These are phyloP conservation scores for Acacia acuminata DNA, from an alignment of 306 rosid species.

Conservation along the genomic window DNA sequence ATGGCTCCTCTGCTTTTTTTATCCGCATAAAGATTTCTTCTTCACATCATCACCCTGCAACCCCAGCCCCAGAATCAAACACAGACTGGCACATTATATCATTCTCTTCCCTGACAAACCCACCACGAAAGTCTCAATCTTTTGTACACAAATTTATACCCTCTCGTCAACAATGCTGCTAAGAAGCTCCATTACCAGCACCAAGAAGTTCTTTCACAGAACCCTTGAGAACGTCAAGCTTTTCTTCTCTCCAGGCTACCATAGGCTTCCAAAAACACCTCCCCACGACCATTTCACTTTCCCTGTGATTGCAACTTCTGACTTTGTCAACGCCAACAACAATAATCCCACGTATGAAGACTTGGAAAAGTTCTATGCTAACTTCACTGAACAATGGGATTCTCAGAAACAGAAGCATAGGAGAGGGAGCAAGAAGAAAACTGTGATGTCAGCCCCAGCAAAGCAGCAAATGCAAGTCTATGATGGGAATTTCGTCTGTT, in stretches of 20 bases:
- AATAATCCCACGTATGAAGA: conserved; percentile 40
- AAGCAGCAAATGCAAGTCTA: conserved; percentile 39
- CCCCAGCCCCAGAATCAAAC: conserved; percentile 8
- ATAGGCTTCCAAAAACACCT: conserved; percentile 73
- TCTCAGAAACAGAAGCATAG: conserved; percentile 30
- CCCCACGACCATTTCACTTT: conserved; percentile 35
- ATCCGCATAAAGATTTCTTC: conserved; percentile 53
- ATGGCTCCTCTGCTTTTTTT: conserved; percentile 50
- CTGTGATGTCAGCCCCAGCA: conserved; percentile 19
- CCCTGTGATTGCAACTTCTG: conserved; percentile 18
- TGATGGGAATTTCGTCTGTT: conserved; percentile 28
- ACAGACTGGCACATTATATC: background rate
- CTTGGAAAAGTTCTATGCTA: conserved; percentile 47
- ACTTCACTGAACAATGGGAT: conserved; percentile 48
- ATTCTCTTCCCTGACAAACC: conserved; percentile 25
- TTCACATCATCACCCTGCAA: conserved; percentile 26
- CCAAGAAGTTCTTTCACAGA: conserved; percentile 77
- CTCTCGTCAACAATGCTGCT: conserved; percentile 56
- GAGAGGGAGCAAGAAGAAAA: conserved; percentile 36
- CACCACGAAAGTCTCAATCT: conserved; percentile 24
- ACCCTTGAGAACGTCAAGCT: conserved; percentile 69
- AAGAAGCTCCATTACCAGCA: conserved; percentile 61
- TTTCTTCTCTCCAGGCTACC: conserved; percentile 61
- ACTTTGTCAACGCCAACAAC: conserved; percentile 15
- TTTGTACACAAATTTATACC: background rate